A percentile compares a stretch with the other conserved stretches of the same genome.
phyloP scores from a whole-genome alignment of 2,329 filamentous ascomycete genomes.

The Lasiodiplodia sp. region DNA sequence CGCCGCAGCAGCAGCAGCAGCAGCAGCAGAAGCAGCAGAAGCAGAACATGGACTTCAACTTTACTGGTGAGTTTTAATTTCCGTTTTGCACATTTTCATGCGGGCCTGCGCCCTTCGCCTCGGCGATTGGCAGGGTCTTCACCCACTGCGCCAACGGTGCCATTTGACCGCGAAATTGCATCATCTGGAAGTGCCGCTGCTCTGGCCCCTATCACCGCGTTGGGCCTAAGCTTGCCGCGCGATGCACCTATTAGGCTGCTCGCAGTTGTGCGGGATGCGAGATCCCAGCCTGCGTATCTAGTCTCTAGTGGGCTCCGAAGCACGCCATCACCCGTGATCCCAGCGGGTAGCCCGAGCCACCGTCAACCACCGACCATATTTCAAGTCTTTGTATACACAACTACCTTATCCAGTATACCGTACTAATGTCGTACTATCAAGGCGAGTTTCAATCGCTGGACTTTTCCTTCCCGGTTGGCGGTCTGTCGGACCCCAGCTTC shows the following conservation, averaged over 20 bases:
- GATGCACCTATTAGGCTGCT: constrained; percentile 28
- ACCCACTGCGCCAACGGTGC: constrained; percentile 22
- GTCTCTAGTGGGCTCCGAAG: constrained; percentile 36
- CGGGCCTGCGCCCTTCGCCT: constrained; percentile 28
- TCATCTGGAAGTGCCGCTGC: constrained; percentile 23
- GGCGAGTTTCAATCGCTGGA: constrained; percentile 56
- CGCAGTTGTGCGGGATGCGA: constrained; percentile 28
- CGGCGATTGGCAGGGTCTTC: constrained; percentile 29
- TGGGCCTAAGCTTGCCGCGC: constrained; percentile 28
- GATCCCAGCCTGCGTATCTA: constrained; percentile 27
- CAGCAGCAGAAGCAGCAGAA: constrained; percentile 30
- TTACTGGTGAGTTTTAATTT: constrained; percentile 43
- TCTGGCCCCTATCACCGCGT: constrained; percentile 24
- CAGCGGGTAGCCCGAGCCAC: constrained; percentile 12
- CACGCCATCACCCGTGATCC: constrained; percentile 46
- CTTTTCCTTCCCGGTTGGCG: constrained; percentile 50
- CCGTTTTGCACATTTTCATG: constrained; percentile 30
- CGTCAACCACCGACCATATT: constrained; percentile 28
- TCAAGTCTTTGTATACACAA: constrained; percentile 25
- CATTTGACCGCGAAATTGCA: constrained; percentile 26
- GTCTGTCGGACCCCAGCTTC: constrained; percentile 41
- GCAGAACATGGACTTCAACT: constrained; percentile 42
- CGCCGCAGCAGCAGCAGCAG: constrained; percentile 4
- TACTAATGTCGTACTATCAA: constrained; percentile 39
- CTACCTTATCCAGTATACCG: constrained; percentile 18